Conservation (phyloP, 1,139 yeast species). For the Saccharomyces hybrid region DNA sequence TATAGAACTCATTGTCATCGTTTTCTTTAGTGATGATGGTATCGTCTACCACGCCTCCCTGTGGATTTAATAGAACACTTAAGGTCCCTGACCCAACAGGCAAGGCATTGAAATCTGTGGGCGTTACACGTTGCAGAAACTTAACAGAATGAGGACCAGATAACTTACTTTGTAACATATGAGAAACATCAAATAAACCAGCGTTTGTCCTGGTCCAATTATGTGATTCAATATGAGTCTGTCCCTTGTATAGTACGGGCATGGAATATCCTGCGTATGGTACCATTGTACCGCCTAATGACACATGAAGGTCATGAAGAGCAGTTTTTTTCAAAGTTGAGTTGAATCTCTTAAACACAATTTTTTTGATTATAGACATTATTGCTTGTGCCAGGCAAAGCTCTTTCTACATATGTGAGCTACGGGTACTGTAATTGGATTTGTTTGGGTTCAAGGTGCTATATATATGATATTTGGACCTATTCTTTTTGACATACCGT, state of each 20-base stretch:
- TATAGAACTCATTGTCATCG: slow-evolving; percentile 64
- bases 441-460: background rate
- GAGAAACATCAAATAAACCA: slow-evolving; percentile 93
- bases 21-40: slow-evolving; percentile 80
- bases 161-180: slow-evolving; percentile 86
- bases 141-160: slow-evolving; percentile 60
- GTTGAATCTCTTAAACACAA: slow-evolving; percentile 26
- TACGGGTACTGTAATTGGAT: background rate
- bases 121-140: slow-evolving; percentile 73
- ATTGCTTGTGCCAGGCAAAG: background rate
- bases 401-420: background rate
- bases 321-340: slow-evolving; percentile 56
- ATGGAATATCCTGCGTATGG: slow-evolving; percentile 91
- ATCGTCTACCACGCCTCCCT: slow-evolving; percentile 82
- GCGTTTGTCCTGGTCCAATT: slow-evolving; percentile 84
- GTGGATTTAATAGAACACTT: slow-evolving; percentile 63
- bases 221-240: slow-evolving; percentile 86
- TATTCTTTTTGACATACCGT: background rate
- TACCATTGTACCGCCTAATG: slow-evolving; percentile 81
- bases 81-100: slow-evolving; percentile 58
- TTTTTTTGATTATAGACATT: slow-evolving; percentile 3
- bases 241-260: slow-evolving; percentile 84
- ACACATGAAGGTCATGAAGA: slow-evolving; percentile 68
- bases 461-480: background rate
- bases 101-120: slow-evolving; percentile 62